Base-by-base conservation (phyloP, 2,329 filamentous ascomycete species). In the Penicillium frequentans region DNA sequence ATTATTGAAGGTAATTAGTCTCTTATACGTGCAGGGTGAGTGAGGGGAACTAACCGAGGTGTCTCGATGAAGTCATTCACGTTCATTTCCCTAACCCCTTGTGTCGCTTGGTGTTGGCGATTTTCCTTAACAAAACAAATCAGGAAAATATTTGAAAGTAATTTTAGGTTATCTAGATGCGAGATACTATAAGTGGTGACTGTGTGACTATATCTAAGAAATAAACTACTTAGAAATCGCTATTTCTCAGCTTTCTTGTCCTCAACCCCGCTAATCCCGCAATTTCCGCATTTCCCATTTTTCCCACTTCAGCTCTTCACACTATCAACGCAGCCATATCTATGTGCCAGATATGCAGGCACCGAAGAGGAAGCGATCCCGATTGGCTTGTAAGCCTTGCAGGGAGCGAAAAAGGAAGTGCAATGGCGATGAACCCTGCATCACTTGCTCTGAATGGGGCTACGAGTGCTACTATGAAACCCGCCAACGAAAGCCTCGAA, bases 361-460 rank as follows among this genome's bases (percentile, higher is more conserved):
- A 19, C 16, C 50, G 2, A 77, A 59, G 54, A 60, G 67, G 33
- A 68, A 64, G 48, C 64, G 63, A 6, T 56, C 65, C 19, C 61
- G 60, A 37, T 29, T 64, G 5, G 70, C 69, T 33, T 73, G 66
- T 51, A 55, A 57, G 16, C 68, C 71, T 44, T 74, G 68, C 33
- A 63, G 68, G 1, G 59, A 67, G 11, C 67, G 70, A 2, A 72
- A 72, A 47, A 52, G 69, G 26, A 71, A 70, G 51, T 72, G 70
- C 35, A 56, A 72, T 39, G 67, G 68, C 3, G 27, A 46, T 10
- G 59, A 62, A 0, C 69, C 70, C 2, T 72, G 70, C 54, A 49
- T 35, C 14, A 67, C 70, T 11, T 72, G 70, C 54, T 57, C 47
- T 3, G 57, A 63, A 47, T 72, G 67, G 64, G 69, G 62, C 13